These are phyloP conservation scores for Leishmania amazonensis DNA, from an alignment of 208 protist species.

Conservation along the genomic window DNA sequence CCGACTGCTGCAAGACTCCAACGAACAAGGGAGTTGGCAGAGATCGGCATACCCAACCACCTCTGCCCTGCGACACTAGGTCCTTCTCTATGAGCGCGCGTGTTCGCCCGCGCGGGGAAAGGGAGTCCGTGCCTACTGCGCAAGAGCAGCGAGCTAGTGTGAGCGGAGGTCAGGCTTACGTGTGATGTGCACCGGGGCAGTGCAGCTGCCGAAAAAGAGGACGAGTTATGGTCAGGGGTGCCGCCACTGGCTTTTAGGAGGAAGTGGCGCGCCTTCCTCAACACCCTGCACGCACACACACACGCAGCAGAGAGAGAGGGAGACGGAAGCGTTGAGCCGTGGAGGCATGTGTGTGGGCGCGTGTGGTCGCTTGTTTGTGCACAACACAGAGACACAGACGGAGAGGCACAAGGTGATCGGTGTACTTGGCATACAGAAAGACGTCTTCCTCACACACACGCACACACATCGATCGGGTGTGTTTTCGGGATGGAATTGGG, in stretches of 20 bases:
- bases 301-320: not conserved
- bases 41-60: slow-evolving; percentile 13
- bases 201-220: not conserved
- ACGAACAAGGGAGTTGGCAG: slow-evolving; percentile 37
- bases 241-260: not conserved
- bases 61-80: not conserved
- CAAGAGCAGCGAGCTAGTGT: not conserved
- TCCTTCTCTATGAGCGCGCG: not conserved
- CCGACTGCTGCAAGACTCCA: slow-evolving; percentile 47
- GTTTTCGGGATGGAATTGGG: not conserved
- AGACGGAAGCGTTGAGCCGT: not conserved
- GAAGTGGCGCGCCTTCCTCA: not conserved
- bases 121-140: not conserved
- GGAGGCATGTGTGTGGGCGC: not conserved
- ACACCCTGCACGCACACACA: not conserved
- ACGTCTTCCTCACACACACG: not conserved
- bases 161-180: too few relatives aligned
- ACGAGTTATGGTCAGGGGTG: not conserved
- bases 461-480: not conserved
- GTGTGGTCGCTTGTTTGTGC: not conserved
- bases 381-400: not conserved
- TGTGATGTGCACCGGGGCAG: not conserved
- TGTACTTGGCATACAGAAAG: not conserved
- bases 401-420: not conserved
- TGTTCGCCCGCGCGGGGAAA: not conserved